These are phyloP conservation scores for Kuraishia piskuri DNA, from an alignment of 805 yeast genomes.

Conservation along the genomic window DNA sequence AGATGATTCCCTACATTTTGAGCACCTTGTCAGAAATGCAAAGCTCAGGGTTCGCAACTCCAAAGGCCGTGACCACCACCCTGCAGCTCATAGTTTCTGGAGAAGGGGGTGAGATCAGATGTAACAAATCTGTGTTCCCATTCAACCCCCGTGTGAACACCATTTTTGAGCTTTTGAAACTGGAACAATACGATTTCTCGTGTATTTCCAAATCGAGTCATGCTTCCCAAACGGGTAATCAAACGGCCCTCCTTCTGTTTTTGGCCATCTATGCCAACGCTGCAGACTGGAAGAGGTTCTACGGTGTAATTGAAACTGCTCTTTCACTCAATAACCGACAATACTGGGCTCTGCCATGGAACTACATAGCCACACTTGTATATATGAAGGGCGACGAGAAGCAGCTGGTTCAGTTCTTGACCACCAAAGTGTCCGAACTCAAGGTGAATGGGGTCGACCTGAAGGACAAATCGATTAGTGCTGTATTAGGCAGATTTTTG, in stretches of 20 bases:
- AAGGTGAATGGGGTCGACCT: background rate
- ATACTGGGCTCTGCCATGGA: slow-evolving; percentile 1
- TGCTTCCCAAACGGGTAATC: background rate
- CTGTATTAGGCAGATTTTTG: background rate
- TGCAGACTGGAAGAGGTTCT: background rate
- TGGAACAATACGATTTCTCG: background rate
- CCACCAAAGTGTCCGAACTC: background rate
- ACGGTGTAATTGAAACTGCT: background rate
- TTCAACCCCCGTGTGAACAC: background rate
- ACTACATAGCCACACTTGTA: background rate
- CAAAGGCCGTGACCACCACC: background rate
- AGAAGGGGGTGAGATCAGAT: background rate
- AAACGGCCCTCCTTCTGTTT: background rate
- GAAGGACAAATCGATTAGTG: background rate
- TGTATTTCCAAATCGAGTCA: no score
- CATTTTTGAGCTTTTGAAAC: background rate
- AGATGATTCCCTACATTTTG: background rate
- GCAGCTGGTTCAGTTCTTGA: background rate
- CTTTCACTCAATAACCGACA: background rate
- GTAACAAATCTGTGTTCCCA: background rate
- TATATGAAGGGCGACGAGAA: slow-evolving; percentile 1
- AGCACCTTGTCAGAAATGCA: background rate
- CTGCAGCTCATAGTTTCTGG: background rate
- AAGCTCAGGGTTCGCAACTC: background rate
- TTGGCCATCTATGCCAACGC: background rate